phyloP scores from a whole-genome alignment of 2,329 filamentous ascomycete genomes.

The Juglanconis oblonga region DNA sequence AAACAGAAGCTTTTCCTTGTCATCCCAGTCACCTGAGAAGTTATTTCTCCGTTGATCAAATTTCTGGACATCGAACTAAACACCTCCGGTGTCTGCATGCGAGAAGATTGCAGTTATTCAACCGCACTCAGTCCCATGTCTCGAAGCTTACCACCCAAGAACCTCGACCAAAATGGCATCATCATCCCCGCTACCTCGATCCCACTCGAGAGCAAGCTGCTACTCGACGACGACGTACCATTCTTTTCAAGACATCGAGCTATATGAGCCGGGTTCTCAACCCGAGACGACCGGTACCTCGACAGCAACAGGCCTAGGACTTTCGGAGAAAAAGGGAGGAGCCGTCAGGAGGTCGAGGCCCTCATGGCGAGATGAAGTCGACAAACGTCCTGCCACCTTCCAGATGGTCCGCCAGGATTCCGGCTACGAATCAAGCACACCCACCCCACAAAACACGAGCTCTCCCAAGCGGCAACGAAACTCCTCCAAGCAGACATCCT shows the following conservation, averaged over 20 bases:
- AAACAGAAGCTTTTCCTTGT: slow-evolving; percentile 9
- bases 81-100: not conserved
- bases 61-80: not conserved
- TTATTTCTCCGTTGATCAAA: not conserved
- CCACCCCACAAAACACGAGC: slow-evolving; percentile 37
- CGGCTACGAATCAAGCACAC: slow-evolving; percentile 51
- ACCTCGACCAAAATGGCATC: slow-evolving; percentile 7
- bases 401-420: slow-evolving; percentile 57
- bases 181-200: slow-evolving; percentile 15
- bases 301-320: slow-evolving; percentile 17
- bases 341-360: not conserved
- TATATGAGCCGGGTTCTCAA: slow-evolving; percentile 37
- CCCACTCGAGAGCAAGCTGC: slow-evolving; percentile 38
- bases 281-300: slow-evolving; percentile 24
- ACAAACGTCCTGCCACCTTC: slow-evolving; percentile 28
- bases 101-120: not conserved
- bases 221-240: slow-evolving; percentile 51
- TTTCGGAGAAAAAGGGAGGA: slow-evolving; percentile 1
- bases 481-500: slow-evolving; percentile 28
- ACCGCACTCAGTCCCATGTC: not conserved
- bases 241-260: slow-evolving; percentile 50
- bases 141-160: not conserved
- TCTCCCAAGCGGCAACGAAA: slow-evolving; percentile 25
- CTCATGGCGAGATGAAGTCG: slow-evolving; percentile 24
- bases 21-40: not conserved